Evolutionary conservation across 768 basidiomycete species (phyloP).

Genomic region (Ramaria rubella): DNA sequence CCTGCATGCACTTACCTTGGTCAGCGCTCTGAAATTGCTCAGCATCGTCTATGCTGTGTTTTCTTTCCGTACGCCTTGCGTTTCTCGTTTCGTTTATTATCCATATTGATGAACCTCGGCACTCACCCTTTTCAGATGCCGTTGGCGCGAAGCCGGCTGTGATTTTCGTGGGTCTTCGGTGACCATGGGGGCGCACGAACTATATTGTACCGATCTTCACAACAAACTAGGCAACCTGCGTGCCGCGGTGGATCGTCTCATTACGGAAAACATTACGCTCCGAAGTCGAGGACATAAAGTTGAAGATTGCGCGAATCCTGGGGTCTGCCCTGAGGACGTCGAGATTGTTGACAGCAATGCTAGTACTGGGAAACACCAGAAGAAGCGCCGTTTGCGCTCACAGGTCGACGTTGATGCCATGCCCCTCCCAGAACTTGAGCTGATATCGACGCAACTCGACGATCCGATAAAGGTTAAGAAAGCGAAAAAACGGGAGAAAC

Average conservation of each 20-base stretch:
- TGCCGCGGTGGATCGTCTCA: no score
- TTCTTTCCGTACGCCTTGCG: background rate
- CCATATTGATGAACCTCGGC: background rate
- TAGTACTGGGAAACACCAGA: no score
- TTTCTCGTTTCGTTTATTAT: background rate
- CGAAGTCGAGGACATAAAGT: no score
- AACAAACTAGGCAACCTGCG: background rate
- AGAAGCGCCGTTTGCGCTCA: no score
- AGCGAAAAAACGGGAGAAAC: background rate
- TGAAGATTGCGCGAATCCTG: no score
- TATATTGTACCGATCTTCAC: background rate
- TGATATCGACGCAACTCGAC: no score
- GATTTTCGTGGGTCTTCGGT: background rate
- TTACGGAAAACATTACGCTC: no score
- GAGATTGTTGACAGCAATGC: no score
- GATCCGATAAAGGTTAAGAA: background rate
- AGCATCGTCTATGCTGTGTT: background rate
- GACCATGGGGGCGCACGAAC: background rate
- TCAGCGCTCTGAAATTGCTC: background rate
- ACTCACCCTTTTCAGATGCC: background rate
- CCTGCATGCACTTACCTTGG: background rate
- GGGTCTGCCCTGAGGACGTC: no score
- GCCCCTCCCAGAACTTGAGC: no score
- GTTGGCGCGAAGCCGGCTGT: background rate
- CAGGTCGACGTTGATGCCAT: no score